These are phyloP conservation scores for Ogataea glucozyma DNA, from an alignment of 805 yeast species.

Conservation along the genomic window DNA sequence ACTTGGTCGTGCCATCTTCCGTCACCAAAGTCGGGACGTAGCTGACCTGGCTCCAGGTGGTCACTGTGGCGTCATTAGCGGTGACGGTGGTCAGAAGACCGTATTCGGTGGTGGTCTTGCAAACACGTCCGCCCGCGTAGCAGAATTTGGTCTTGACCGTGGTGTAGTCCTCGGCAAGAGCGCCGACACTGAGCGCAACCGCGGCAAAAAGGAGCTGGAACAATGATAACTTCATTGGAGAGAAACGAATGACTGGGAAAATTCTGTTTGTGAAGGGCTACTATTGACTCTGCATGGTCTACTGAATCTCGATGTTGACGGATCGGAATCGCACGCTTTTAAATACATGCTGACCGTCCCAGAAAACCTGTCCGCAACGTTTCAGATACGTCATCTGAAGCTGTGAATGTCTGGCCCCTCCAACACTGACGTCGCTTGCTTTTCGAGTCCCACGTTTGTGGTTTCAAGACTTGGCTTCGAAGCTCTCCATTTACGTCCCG, in stretches of 20 bases:
- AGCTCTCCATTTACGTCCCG: slow-evolving; percentile 9
- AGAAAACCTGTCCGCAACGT: not conserved
- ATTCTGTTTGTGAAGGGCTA: not conserved
- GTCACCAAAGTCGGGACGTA: slow-evolving; percentile 24
- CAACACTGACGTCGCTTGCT: too few species aligned
- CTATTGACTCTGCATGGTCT: not conserved
- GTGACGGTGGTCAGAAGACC: slow-evolving; percentile 18
- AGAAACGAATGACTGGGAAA: slow-evolving; percentile 2
- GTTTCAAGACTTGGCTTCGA: not conserved
- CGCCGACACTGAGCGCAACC: slow-evolving; percentile 5
- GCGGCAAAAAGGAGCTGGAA: slow-evolving; percentile 4
- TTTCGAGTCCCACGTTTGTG: not conserved
- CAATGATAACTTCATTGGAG: slow-evolving; percentile 2
- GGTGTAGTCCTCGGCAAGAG: slow-evolving; percentile 19
- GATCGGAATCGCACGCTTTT: slow-evolving; percentile 5
- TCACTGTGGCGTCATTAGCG: slow-evolving; percentile 9
- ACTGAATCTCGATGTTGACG: not conserved
- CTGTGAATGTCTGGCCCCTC: not conserved
- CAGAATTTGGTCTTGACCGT: slow-evolving; percentile 19
- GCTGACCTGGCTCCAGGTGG: slow-evolving; percentile 15
- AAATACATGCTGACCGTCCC: not conserved
- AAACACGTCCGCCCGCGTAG: slow-evolving; percentile 22
- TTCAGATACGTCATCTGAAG: slow-evolving; percentile 4
- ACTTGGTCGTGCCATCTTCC: slow-evolving; percentile 18
- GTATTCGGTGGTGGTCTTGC: slow-evolving; percentile 22